phyloP scores from a whole-genome alignment of 768 basidiomycete species.

The Lyophyllum shimeji region DNA sequence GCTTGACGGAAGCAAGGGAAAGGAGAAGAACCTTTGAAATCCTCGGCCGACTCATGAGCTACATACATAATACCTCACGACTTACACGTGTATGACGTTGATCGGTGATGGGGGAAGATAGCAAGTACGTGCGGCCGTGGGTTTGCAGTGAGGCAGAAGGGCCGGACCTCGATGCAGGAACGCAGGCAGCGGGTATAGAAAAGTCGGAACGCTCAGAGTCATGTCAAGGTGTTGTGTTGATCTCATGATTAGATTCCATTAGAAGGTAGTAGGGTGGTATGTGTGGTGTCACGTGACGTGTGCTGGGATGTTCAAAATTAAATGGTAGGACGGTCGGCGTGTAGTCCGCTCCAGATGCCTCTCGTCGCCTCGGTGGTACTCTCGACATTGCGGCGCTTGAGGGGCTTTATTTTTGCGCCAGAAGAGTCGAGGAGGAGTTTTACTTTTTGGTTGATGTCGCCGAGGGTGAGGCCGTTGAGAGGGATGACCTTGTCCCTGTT shows the following conservation, averaged over 20 bases:
- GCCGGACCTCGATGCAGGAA: conserved; percentile 13
- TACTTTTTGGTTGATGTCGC: conserved; percentile 74
- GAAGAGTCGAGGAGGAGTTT: conserved; percentile 84
- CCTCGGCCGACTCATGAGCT: conserved; percentile 11
- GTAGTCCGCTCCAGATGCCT: conserved; percentile 90
- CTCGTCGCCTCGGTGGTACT: conserved; percentile 78
- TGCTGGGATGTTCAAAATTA: conserved; percentile 31
- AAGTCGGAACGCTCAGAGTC: conserved; percentile 22
- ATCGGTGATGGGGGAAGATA: conserved; percentile 32
- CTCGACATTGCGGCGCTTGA: conserved; percentile 77
- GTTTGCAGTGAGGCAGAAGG: conserved; percentile 20
- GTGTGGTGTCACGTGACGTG: conserved; percentile 29
- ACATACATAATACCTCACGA: conserved; percentile 40
- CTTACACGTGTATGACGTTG: conserved; percentile 42
- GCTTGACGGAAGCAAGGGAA: conserved; percentile 4
- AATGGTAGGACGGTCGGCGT: conserved; percentile 64
- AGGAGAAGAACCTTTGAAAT: not conserved
- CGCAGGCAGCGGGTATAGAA: conserved; percentile 11
- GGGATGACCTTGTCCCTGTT: conserved; percentile 87
- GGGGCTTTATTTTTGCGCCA: conserved; percentile 78
- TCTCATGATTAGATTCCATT: not conserved
- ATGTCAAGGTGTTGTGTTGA: conserved; percentile 5
- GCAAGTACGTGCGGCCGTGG: conserved; percentile 21
- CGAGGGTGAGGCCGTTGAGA: conserved; percentile 72
- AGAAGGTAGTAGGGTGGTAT: not conserved